Conservation (phyloP, 2,329 filamentous ascomycete species). For the Coleophoma crateriformis region DNA sequence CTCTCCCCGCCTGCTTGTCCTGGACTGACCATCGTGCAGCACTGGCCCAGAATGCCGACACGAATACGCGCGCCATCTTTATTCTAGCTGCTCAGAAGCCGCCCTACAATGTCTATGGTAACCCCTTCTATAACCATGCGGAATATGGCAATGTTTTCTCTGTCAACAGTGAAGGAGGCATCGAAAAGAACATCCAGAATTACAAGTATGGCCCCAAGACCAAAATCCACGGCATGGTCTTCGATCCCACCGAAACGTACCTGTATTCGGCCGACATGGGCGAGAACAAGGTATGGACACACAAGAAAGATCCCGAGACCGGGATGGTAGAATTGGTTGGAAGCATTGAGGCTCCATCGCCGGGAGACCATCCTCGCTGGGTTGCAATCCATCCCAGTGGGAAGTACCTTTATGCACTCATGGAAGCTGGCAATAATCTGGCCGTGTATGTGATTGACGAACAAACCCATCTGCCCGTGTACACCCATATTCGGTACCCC, state of each 20-base stretch:
- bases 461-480: constrained; percentile 67
- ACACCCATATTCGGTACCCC: constrained; percentile 71
- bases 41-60: constrained; percentile 59
- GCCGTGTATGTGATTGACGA: constrained; percentile 78
- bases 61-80: constrained; percentile 87
- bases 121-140: constrained; percentile 84
- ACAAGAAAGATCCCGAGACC: constrained; percentile 59
- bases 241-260: constrained; percentile 67
- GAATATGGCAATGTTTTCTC: constrained; percentile 76
- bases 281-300: constrained; percentile 79
- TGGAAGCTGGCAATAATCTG: constrained; percentile 83
- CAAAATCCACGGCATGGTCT: constrained; percentile 79
- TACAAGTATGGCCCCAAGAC: constrained; percentile 65
- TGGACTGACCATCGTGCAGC: constrained; percentile 32
- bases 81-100: constrained; percentile 72
- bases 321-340: constrained; percentile 66
- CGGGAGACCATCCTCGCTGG: constrained; percentile 79
- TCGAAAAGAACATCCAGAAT: constrained; percentile 63
- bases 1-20: constrained; percentile 1
- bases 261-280: constrained; percentile 76
- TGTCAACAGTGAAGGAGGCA: constrained; percentile 48
- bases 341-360: constrained; percentile 63
- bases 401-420: constrained; percentile 76
- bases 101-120: constrained; percentile 80
- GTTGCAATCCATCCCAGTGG: constrained; percentile 77